phyloP scores from a whole-genome alignment of 1,284 basidiomycete species.

The Microstroma glucosiphilum region DNA sequence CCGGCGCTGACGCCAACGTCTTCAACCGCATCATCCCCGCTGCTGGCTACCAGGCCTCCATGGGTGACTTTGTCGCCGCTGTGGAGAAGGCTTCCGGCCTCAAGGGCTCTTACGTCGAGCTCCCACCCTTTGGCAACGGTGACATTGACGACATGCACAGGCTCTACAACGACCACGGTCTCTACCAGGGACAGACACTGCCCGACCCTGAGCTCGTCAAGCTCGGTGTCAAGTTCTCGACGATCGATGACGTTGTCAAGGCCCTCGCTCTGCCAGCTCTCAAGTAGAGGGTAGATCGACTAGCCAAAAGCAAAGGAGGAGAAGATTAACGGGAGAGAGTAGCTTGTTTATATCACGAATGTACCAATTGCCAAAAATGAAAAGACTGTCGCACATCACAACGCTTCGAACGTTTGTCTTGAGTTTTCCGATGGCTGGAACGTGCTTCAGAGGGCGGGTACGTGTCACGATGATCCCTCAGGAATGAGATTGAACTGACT shows the following conservation, averaged over 20 bases:
- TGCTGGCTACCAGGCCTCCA: background rate
- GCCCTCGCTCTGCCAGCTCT: background rate
- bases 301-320: too few species aligned
- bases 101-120: background rate
- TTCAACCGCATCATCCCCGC: conserved; percentile 2
- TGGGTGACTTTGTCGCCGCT: background rate
- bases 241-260: background rate
- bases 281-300: background rate
- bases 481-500: too few species aligned
- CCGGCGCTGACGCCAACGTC: background rate
- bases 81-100: background rate
- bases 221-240: background rate
- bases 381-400: too few species aligned
- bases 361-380: too few species aligned
- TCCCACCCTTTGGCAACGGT: background rate
- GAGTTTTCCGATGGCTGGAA: too few species aligned
- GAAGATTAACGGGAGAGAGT: too few species aligned
- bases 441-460: too few species aligned
- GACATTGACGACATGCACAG: conserved; percentile 1
- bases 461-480: too few species aligned
- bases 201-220: conserved; percentile 2
- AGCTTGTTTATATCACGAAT: too few species aligned
- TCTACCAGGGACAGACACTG: background rate
- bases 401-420: too few species aligned
- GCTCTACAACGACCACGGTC: background rate